These are phyloP conservation scores for Globisporangium ultimum DNA, from an alignment of 352 stramenopile genomes.

Conservation along the genomic window DNA sequence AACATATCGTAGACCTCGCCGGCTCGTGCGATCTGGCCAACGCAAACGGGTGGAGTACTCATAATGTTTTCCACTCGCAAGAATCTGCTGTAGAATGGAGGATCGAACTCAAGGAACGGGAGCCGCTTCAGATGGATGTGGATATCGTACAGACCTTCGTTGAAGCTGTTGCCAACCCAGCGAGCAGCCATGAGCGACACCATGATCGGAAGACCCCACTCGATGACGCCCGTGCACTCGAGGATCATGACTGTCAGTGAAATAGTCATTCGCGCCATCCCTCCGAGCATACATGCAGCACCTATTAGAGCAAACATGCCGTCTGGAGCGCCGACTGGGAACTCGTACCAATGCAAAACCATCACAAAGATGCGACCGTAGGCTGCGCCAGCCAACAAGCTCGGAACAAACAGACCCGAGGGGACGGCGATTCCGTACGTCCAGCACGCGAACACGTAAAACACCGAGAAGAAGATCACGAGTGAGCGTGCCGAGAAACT, in stretches of 20 bases:
- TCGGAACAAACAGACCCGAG: conserved; percentile 96
- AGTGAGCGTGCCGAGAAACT: conserved; percentile 94
- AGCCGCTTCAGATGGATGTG: conserved; percentile 97
- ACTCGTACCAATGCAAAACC: conserved; percentile 50
- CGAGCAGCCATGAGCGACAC: conserved; percentile 96
- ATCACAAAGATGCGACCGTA: conserved; percentile 88
- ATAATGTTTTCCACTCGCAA: conserved; percentile 81
- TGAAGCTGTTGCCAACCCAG: conserved; percentile 98
- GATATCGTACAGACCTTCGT: conserved; percentile 99
- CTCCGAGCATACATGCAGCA: conserved; percentile 92
- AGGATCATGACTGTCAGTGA: conserved; percentile 98
- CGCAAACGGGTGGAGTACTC: conserved; percentile 52
- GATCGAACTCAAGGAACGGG: conserved; percentile 96
- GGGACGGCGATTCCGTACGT: conserved; percentile 97
- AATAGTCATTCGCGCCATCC: conserved; percentile 98
- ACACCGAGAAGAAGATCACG: conserved; percentile 95
- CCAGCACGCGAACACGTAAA: conserved; percentile 91
- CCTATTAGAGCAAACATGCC: conserved; percentile 98
- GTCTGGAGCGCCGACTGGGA: conserved; percentile 69
- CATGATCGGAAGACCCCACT: conserved; percentile 98
- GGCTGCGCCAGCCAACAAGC: conserved; percentile 92
- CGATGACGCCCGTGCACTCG: conserved; percentile 97
- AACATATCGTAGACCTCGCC: conserved; percentile 82
- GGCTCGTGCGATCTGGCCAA: conserved; percentile 77
- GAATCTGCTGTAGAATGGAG: conserved; percentile 80